Evolutionary conservation across 1,284 basidiomycete genomes (phyloP).

Genomic region (Schizophyllum amplum): DNA sequence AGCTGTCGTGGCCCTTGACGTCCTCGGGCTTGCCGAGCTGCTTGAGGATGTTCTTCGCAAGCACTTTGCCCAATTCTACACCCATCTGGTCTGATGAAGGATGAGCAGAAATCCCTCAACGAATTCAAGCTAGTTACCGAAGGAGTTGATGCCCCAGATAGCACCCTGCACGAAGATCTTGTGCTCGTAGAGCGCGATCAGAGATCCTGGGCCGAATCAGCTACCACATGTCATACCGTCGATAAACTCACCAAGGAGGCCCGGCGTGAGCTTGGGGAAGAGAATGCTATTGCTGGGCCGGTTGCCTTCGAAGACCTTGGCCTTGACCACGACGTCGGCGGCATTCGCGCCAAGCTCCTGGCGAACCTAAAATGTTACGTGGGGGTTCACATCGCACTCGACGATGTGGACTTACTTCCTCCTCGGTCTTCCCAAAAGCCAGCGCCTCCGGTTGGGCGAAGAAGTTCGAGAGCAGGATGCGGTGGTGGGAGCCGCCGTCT

Average conservation of each 20-base stretch:
- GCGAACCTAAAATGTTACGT: slow-evolving; percentile 18
- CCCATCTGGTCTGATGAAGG: slow-evolving; percentile 76
- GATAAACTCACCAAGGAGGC: slow-evolving; percentile 58
- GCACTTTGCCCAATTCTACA: slow-evolving; percentile 93
- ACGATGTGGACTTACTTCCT: slow-evolving; percentile 51
- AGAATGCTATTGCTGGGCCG: slow-evolving; percentile 95
- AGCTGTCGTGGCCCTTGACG: slow-evolving; percentile 88
- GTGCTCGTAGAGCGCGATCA: slow-evolving; percentile 95
- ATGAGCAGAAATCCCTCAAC: not conserved
- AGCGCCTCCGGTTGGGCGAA: slow-evolving; percentile 97
- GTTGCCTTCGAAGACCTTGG: slow-evolving; percentile 98
- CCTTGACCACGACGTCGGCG: slow-evolving; percentile 85
- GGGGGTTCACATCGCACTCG: not conserved
- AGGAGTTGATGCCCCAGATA: slow-evolving; percentile 98
- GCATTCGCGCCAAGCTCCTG: slow-evolving; percentile 74
- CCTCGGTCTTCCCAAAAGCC: slow-evolving; percentile 96
- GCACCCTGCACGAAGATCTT: slow-evolving; percentile 98
- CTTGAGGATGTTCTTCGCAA: slow-evolving; percentile 91
- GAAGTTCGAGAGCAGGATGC: slow-evolving; percentile 96
- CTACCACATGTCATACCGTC: not conserved
- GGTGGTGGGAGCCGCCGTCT: slow-evolving; percentile 58
- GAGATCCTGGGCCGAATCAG: slow-evolving; percentile 37
- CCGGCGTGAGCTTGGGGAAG: slow-evolving; percentile 89
- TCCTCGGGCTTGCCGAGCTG: slow-evolving; percentile 80
- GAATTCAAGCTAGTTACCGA: slow-evolving; percentile 39